phyloP scores from a whole-genome alignment of 768 basidiomycete species.

The Crucibulum laeve region DNA sequence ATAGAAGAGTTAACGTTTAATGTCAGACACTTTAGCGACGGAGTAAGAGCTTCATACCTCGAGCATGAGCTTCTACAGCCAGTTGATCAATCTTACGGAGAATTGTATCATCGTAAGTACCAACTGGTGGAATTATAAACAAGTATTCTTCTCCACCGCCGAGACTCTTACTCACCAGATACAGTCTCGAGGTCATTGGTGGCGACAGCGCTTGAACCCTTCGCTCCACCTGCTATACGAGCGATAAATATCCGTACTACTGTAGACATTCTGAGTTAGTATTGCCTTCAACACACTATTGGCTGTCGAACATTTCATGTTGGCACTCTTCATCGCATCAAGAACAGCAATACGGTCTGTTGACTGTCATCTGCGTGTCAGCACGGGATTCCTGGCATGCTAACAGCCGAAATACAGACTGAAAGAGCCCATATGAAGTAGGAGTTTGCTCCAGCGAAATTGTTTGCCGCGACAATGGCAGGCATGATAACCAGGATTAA shows the following conservation, averaged over 20 bases:
- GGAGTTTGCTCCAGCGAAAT: slow-evolving; percentile 22
- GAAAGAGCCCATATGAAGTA: slow-evolving; percentile 18
- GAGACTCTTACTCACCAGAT: slow-evolving; percentile 10
- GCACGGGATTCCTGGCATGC: not conserved
- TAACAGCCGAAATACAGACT: slow-evolving; percentile 9
- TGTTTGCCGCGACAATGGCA: slow-evolving; percentile 14
- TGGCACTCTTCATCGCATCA: slow-evolving; percentile 13
- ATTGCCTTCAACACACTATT: not conserved
- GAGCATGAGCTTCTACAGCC: slow-evolving; percentile 16
- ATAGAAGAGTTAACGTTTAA: not conserved
- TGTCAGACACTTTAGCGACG: not conserved
- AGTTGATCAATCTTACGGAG: slow-evolving; percentile 17
- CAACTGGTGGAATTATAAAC: slow-evolving; percentile 9
- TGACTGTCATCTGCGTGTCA: slow-evolving; percentile 6
- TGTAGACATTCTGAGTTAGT: slow-evolving; percentile 1
- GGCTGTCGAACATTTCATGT: slow-evolving; percentile 14
- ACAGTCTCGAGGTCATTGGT: slow-evolving; percentile 18
- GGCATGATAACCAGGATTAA: slow-evolving; percentile 4
- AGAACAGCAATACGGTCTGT: slow-evolving; percentile 12
- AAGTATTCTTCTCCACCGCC: not conserved
- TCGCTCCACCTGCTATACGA: slow-evolving; percentile 14
- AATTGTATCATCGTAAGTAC: slow-evolving; percentile 18
- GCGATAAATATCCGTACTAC: slow-evolving; percentile 19
- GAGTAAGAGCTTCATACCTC: no score
- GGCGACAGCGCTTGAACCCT: slow-evolving; percentile 17